Percentiles rank a stretch among this genome's conserved stretches.
phyloP scores from a whole-genome alignment of 2,329 filamentous ascomycete genomes.

The Didymella pomorum region DNA sequence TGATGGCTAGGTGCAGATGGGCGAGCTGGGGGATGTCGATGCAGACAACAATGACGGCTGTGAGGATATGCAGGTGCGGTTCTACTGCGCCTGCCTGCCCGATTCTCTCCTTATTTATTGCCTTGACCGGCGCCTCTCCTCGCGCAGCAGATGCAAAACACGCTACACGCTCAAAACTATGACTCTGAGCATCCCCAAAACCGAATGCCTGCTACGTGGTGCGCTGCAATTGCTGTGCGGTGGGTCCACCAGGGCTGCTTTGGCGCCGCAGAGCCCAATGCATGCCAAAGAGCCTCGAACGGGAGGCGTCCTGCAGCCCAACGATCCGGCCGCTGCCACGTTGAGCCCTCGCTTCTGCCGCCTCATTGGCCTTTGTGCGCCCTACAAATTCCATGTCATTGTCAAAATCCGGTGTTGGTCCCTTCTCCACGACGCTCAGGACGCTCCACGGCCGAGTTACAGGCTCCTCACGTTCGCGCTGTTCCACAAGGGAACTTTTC shows the following conservation, averaged over 20 bases:
- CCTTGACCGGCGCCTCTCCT: slow-evolving; percentile 11
- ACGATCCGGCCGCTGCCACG: slow-evolving; percentile 21
- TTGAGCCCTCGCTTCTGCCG: neutral
- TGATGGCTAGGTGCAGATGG: slow-evolving; percentile 14
- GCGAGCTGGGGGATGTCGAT: slow-evolving; percentile 26
- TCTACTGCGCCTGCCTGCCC: slow-evolving; percentile 16
- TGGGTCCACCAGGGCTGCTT: slow-evolving; percentile 10
- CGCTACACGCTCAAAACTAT: slow-evolving; percentile 7
- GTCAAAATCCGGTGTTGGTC: slow-evolving; percentile 7
- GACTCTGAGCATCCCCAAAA: slow-evolving; percentile 8
- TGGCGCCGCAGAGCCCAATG: slow-evolving; percentile 26
- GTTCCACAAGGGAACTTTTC: slow-evolving; percentile 11
- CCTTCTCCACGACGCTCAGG: slow-evolving; percentile 17
- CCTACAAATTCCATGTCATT: slow-evolving; percentile 7
- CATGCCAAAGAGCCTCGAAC: slow-evolving; percentile 27
- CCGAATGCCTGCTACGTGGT: slow-evolving; percentile 29
- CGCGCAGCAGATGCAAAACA: slow-evolving; percentile 9
- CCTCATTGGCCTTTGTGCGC: slow-evolving; percentile 8
- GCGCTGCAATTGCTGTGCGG: slow-evolving; percentile 24
- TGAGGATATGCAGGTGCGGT: slow-evolving; percentile 16
- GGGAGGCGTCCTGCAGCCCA: slow-evolving; percentile 31
- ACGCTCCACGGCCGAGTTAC: slow-evolving; percentile 15
- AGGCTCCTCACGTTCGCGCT: slow-evolving; percentile 16
- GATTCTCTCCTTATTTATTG: slow-evolving; percentile 17
- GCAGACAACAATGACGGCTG: slow-evolving; percentile 13